A percentile compares a stretch with the other conserved stretches of the same genome.
These are phyloP conservation scores for Gracilaria caudata DNA, from an alignment of 23 red algal genomes.

Conservation along the genomic window DNA sequence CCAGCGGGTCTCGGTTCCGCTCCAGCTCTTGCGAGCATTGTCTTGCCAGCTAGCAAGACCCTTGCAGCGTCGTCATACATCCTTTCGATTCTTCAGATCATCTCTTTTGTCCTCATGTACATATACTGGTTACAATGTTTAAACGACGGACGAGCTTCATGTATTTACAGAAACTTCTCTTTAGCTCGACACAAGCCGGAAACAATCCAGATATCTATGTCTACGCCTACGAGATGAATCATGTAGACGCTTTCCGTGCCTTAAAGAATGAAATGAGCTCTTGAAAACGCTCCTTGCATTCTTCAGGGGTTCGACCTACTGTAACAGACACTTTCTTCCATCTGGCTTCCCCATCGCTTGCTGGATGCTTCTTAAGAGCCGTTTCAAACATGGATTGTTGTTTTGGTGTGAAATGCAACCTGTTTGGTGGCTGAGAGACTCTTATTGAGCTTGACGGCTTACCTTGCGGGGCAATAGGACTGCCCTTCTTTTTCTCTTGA, in stretches of 20 bases:
- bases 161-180: background rate
- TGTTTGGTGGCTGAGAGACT: conserved; percentile 62
- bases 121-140: no score
- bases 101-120: no score
- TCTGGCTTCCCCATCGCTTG: conserved; percentile 12
- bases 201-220: background rate
- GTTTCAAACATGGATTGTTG: conserved; percentile 77
- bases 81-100: no score
- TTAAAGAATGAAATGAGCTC: conserved; percentile 80
- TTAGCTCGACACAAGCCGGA: background rate
- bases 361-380: conserved; percentile 76
- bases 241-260: conserved; percentile 60
- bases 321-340: conserved; percentile 60
- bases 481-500: conserved; percentile 77
- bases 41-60: no score
- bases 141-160: no score
- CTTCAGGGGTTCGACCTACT: conserved; percentile 66
- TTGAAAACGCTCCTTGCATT: conserved; percentile 73
- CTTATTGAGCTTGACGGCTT: conserved; percentile 17
- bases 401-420: conserved; percentile 79
- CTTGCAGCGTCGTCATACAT: no score
- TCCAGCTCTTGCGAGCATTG: no score
- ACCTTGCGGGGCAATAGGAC: conserved; percentile 1
- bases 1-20: no score
- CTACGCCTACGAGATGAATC: background rate